Conservation (phyloP, 1,284 basidiomycete genomes). For the Peniophora sp. region DNA sequence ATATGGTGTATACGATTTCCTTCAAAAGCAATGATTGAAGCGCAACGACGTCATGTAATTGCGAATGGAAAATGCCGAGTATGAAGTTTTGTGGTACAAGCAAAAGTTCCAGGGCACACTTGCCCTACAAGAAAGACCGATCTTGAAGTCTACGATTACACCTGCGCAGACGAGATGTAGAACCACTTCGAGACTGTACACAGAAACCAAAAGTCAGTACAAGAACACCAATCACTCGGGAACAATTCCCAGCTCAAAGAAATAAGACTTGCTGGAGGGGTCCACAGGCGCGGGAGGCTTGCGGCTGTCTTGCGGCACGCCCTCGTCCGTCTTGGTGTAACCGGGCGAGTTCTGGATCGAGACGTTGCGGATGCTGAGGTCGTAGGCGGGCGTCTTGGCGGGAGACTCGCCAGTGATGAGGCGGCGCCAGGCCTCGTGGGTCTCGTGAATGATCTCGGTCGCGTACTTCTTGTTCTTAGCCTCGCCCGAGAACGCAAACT, state of each 20-base stretch:
- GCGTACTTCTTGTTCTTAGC: slow-evolving; percentile 99
- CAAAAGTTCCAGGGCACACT: background rate
- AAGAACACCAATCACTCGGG: slow-evolving; percentile 11
- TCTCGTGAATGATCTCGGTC: slow-evolving; percentile 97
- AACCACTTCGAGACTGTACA: slow-evolving; percentile 78
- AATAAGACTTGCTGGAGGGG: slow-evolving; percentile 59
- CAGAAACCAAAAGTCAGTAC: slow-evolving; percentile 23
- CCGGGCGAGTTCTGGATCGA: slow-evolving; percentile 74
- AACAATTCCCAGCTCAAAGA: slow-evolving; percentile 7
- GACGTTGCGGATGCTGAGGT: slow-evolving; percentile 69
- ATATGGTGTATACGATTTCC: too few species aligned
- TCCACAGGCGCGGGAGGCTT: slow-evolving; percentile 83
- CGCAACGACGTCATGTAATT: background rate
- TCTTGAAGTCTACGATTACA: slow-evolving; percentile 28
- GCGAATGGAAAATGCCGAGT: slow-evolving; percentile 8
- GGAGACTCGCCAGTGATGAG: slow-evolving; percentile 78
- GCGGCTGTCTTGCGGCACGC: slow-evolving; percentile 74
- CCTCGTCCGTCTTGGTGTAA: slow-evolving; percentile 51
- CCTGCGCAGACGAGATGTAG: slow-evolving; percentile 80
- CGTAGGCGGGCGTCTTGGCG: slow-evolving; percentile 63
- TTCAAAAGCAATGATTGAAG: too few species aligned
- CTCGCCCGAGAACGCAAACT: slow-evolving; percentile 99
- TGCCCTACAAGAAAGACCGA: background rate
- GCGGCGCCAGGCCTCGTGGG: slow-evolving; percentile 98
- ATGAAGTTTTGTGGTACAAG: background rate